Evolutionary conservation across 1,284 basidiomycete species (phyloP).

Genomic region (Hemileia vastatrix): DNA sequence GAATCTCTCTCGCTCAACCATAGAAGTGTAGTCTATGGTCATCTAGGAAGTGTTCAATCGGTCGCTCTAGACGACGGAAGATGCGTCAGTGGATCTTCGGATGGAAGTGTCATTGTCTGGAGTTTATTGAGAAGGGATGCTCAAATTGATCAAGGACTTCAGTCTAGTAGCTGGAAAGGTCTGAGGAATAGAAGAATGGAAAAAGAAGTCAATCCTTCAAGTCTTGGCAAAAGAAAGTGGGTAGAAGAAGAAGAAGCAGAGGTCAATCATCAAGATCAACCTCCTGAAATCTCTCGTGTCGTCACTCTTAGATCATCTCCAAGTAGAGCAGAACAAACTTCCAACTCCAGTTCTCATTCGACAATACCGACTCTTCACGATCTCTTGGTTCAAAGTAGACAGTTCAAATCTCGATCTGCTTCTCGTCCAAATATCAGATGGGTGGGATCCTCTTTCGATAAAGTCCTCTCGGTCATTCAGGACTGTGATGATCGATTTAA

Average conservation of each 20-base stretch:
- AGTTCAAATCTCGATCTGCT: slow-evolving; percentile 22
- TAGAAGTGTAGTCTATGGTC: slow-evolving; percentile 29
- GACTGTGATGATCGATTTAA: too few species aligned
- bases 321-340: neutral
- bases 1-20: slow-evolving; percentile 25
- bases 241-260: neutral
- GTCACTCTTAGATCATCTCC: neutral
- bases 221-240: neutral
- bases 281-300: neutral
- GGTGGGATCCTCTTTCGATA: too few species aligned
- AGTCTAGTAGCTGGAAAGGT: slow-evolving; percentile 16
- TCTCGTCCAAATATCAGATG: too few species aligned
- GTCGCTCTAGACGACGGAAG: slow-evolving; percentile 31
- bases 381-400: slow-evolving; percentile 7
- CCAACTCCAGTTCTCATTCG: neutral
- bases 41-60: slow-evolving; percentile 30
- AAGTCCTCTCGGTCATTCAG: too few species aligned
- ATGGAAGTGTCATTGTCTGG: slow-evolving; percentile 35
- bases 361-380: neutral
- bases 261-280: too few species aligned
- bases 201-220: neutral
- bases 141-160: too few species aligned
- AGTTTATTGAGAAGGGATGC: slow-evolving; percentile 22
- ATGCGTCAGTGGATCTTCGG: slow-evolving; percentile 30
- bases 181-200: neutral